Conservation (phyloP, 306 rosid species). For the Mimosa pudica region DNA sequence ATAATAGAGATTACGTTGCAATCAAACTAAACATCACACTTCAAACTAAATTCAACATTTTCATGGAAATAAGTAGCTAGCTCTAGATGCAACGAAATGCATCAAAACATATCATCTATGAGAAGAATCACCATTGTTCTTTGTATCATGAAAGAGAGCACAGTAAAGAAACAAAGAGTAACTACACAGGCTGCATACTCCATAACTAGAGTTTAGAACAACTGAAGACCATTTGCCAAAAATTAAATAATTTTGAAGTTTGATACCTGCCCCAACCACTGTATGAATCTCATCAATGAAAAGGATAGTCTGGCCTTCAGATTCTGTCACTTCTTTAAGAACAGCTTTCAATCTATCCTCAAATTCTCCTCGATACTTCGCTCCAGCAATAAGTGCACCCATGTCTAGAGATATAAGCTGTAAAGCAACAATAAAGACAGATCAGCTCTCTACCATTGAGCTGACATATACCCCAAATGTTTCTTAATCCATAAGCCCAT, state of each 20-base stretch:
- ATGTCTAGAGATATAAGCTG: conserved; percentile 99
- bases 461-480: conserved; percentile 10
- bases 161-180: conserved; percentile 10
- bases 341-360: conserved; percentile 99
- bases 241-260: conserved; percentile 28
- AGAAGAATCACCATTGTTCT: conserved; percentile 18
- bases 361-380: conserved; percentile 97
- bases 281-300: conserved; percentile 99
- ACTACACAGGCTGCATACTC: conserved; percentile 4
- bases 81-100: neutral
- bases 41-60: conserved; percentile 22
- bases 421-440: conserved; percentile 23
- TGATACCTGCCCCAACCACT: conserved; percentile 96
- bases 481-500: conserved; percentile 17
- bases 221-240: conserved; percentile 8
- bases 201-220: conserved; percentile 14
- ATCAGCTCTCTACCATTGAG: conserved; percentile 34
- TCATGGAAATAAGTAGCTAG: conserved; percentile 1
- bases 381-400: conserved; percentile 99
- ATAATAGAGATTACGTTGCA: conserved; percentile 31
- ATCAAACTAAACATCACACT: conserved; percentile 23
- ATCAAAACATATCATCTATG: conserved; percentile 11
- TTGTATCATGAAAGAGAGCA: neutral
- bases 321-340: conserved; percentile 96
- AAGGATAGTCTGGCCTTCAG: conserved; percentile 91